Conservation (phyloP, 2,329 filamentous ascomycete genomes). For the Delphinella strobiligena region DNA sequence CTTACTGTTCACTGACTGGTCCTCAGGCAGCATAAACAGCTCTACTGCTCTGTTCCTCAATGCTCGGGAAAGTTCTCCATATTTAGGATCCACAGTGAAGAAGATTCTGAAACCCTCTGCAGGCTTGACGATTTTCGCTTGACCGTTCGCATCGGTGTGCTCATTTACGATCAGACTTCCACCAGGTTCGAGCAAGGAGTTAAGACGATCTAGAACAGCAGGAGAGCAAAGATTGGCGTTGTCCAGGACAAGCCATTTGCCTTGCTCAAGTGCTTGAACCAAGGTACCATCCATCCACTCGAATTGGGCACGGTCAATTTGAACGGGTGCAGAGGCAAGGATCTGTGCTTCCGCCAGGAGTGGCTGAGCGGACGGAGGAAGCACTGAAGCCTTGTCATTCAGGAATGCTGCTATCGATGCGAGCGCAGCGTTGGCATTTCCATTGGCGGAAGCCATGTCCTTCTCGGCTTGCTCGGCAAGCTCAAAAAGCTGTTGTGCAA, state of each 20-base stretch:
- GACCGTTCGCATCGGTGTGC: constrained; percentile 71
- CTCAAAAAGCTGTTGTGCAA: constrained; percentile 1
- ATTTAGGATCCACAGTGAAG: constrained; percentile 79
- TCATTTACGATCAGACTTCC: constrained; percentile 87
- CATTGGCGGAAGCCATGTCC: constrained; percentile 1
- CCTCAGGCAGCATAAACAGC: constrained; percentile 50
- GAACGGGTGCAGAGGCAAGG: constrained; percentile 41
- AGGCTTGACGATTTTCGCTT: constrained; percentile 66
- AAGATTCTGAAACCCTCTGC: constrained; percentile 87
- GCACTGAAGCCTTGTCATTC: constrained; percentile 1
- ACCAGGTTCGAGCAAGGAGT: constrained; percentile 84
- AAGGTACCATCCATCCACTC: constrained; percentile 94
- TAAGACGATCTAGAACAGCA: constrained; percentile 85
- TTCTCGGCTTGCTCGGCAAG: constrained; percentile 3
- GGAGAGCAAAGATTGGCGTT: constrained; percentile 96
- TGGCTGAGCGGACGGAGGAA: constrained; percentile 3
- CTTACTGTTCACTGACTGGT: too few species aligned
- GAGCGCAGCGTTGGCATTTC: constrained; percentile 1
- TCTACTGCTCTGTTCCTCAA: constrained; percentile 95
- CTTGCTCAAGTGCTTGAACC: constrained; percentile 72
- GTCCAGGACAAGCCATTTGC: constrained; percentile 88
- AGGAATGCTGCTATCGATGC: constrained; percentile 8
- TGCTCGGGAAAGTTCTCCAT: constrained; percentile 86
- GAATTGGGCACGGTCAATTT: constrained; percentile 66
- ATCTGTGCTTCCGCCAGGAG: constrained; percentile 38